Evolutionary conservation across 306 rosid species (phyloP), one percentile per base, ranked within the genome.

Genomic region (Abrus pulchellus): DNA sequence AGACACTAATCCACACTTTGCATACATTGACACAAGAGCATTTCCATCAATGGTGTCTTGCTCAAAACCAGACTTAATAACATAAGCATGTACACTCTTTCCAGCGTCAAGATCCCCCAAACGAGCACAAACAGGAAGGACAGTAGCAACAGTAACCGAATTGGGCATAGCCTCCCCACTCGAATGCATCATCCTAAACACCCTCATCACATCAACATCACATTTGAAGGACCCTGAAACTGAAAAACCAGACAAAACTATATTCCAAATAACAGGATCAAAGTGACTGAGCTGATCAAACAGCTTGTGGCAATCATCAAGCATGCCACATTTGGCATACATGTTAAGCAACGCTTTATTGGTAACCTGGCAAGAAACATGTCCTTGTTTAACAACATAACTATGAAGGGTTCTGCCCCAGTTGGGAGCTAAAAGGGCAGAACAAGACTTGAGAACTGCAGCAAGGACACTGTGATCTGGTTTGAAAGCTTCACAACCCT

Each of bases 191-290:
- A 38, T 76, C 80, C 79, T 61, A 85, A 90, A 89, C 77, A 90
- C 67, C 72, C 83, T 88, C 52, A 90, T 81, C 77, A 89, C 94
- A 78, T 87, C 85, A 77, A 34, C 54, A 73, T 86, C 90, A 74
- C 61, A 68, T 50, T 70, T 81, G 74, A 70, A 76, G 52, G 88
- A 89, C 43, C 91, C 70, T 0, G 92, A 88, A 81, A 87, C 70
- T 0, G 92, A 88, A 81, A 87, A 77, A 60, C 98, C 98, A 76
- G 90, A 91, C 77, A 94, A 84, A 68, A 94, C 70, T 65, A 92
- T 92, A 78, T 94, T 94, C 98, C 98, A 94, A 41, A 78, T 61
- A 45, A 92, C 98, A 54, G 97, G 85, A 86, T 94, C 98, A 27
- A 7, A 5, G 66, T 45, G 74, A 55, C 80, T 54, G 76, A 90